Base-by-base conservation (phyloP, 164 flowering plant species). In the Brasenia schreberi region DNA sequence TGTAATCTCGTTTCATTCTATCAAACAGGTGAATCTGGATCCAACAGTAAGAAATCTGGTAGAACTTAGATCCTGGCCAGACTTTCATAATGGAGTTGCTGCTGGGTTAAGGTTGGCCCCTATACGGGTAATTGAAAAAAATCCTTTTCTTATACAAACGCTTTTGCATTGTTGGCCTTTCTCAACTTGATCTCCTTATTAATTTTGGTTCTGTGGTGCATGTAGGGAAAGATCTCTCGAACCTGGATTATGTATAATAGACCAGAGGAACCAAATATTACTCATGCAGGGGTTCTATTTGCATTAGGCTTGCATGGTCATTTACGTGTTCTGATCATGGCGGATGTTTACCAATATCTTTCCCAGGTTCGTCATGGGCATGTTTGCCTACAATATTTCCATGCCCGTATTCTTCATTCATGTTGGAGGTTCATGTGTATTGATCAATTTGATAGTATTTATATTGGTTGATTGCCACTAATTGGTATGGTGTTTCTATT, bases 1-100 rank as follows among this genome's bases (percentile, higher is more conserved):
- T n/a, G n/a, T n/a, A n/a, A n/a, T n/a, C n/a, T n/a, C n/a, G n/a
- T n/a, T n/a, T n/a, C n/a, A n/a, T n/a, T n/a, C n/a, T 27, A 43
- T 18, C 65, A 66, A 64, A 58, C 75, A 94, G 99, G 97, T 94
- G 63, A 91, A 94, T 80, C 78, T 94, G 52, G 99, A 94, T 70
- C 96, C 97, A 68, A 94, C 79, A 68, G 68, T 85, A 68, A 85
- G 97, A 73, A 94, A 89, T 72, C 68, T 91, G 56, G 87, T 75
- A 77, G 99, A 94, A 75, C 89, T 89, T 49, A 87, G 78, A 71
- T 78, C 87, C 58, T 94, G 99, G 99, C 92, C 99, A 4, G 99
- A 94, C 76, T 91, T 91, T 79, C 97, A 94, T 78, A 94, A 94
- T 81, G 95, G 96, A 74, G 97, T 94, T 67, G 99, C 99, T 77